Evolutionary conservation across 176 grass and related monocot species (phyloP).

Genomic region (Paspalum notatum): DNA sequence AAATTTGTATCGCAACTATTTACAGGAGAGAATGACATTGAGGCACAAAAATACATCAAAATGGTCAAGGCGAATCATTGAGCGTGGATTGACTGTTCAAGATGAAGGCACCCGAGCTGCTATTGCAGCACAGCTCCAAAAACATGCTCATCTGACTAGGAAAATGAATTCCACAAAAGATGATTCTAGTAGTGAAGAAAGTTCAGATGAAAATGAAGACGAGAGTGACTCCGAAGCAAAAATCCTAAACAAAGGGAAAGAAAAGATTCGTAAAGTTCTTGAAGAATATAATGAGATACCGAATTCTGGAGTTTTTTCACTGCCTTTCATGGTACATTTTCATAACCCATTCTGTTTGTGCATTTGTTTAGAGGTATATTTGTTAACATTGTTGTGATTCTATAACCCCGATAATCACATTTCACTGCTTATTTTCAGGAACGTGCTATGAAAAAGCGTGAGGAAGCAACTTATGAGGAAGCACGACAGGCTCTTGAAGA

Average conservation of each 20-base stretch:
- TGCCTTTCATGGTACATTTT: constrained; percentile 89
- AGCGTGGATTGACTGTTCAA: constrained; percentile 81
- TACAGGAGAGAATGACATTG: constrained; percentile 86
- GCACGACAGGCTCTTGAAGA: constrained; percentile 73
- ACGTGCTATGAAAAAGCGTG: constrained; percentile 77
- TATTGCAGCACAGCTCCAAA: constrained; percentile 76
- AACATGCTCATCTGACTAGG: constrained; percentile 76
- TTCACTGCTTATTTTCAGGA: constrained; percentile 56
- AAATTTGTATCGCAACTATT: constrained; percentile 27
- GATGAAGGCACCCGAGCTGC: constrained; percentile 91
- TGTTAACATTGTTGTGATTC: not conserved
- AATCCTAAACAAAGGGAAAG: constrained; percentile 73
- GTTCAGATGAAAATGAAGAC: constrained; percentile 67
- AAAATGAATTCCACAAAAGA: constrained; percentile 90
- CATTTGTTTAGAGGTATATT: constrained; percentile 30
- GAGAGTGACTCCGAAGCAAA: constrained; percentile 50
- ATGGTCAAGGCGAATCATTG: constrained; percentile 85
- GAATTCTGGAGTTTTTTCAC: constrained; percentile 71
- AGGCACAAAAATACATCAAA: constrained; percentile 92
- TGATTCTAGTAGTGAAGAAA: constrained; percentile 75
- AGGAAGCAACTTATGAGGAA: constrained; percentile 78
- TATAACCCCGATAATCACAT: not conserved
- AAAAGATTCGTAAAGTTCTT: constrained; percentile 69
- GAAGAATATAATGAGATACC: constrained; percentile 61
- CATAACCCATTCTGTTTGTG: not conserved